Percentiles rank a stretch among this genome's conserved stretches.
phyloP scores from a whole-genome alignment of 2,329 filamentous ascomycete genomes.

The Stemphylium lycopersici region DNA sequence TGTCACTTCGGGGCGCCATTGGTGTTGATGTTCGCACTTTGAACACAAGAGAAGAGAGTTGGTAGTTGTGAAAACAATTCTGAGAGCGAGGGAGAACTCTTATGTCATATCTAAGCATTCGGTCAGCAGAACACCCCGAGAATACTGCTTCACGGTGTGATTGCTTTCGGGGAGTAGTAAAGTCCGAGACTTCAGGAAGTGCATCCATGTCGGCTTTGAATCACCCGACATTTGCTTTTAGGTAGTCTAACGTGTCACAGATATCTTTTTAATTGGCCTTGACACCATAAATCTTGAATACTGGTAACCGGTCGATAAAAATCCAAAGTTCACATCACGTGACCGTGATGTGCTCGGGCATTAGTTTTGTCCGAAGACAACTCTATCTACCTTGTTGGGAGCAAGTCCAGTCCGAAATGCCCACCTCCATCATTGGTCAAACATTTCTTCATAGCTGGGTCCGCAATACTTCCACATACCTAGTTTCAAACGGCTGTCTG shows the following conservation, averaged over 20 bases:
- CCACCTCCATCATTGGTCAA: too few relatives aligned
- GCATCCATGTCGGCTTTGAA: neutral
- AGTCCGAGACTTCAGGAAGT: neutral
- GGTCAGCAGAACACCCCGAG: neutral
- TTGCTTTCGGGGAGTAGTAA: constrained; percentile 7
- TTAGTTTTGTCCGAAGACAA: constrained; percentile 7
- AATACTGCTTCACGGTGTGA: neutral
- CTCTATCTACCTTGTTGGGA: too few relatives aligned
- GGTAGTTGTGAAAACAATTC: neutral
- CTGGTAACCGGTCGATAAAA: neutral
- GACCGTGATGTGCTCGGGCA: constrained; percentile 7
- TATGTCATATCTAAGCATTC: neutral
- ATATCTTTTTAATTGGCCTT: neutral
- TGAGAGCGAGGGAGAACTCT: too few relatives aligned
- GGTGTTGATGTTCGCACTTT: neutral
- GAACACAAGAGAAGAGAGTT: neutral
- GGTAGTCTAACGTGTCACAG: neutral
- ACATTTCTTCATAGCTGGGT: too few relatives aligned
- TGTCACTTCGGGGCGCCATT: neutral
- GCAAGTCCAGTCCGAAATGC: too few relatives aligned
- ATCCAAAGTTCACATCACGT: fast-evolving
- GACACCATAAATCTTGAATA: neutral
- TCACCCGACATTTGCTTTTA: neutral
- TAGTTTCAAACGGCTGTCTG: too few relatives aligned
- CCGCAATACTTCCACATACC: too few relatives aligned